These are phyloP conservation scores for Phytophthora boehmeriae DNA, from an alignment of 352 stramenopile genomes.

Conservation along the genomic window DNA sequence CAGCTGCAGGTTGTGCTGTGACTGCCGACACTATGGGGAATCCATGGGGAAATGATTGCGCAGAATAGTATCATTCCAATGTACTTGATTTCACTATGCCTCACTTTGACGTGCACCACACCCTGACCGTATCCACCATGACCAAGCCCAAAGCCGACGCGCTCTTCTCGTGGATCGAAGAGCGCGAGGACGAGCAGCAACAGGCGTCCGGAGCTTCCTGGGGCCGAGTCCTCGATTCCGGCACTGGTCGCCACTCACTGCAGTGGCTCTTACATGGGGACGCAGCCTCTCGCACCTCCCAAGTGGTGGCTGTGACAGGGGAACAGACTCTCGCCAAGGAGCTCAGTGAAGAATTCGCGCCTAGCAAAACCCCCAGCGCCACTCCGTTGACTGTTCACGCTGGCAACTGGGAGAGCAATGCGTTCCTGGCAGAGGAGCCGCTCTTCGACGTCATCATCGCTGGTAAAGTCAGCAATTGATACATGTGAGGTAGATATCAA, in stretches of 20 bases:
- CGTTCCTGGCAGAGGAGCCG: conserved; percentile 63
- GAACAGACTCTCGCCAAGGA: conserved; percentile 59
- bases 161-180: conserved; percentile 80
- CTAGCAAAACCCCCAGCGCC: conserved; percentile 30
- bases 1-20: too few relatives aligned
- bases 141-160: conserved; percentile 57
- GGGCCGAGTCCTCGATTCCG: conserved; percentile 87
- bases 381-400: conserved; percentile 51
- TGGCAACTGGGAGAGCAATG: conserved; percentile 76
- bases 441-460: conserved; percentile 84
- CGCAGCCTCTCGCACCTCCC: conserved; percentile 28
- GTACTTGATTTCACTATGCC: not conserved
- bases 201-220: conserved; percentile 31
- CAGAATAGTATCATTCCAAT: not conserved
- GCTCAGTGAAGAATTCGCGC: conserved; percentile 43
- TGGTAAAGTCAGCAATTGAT: conserved; percentile 27
- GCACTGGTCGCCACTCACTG: conserved; percentile 90
- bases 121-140: conserved; percentile 9
- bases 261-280: conserved; percentile 74
- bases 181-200: conserved; percentile 44
- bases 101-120: not conserved
- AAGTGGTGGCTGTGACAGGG: conserved; percentile 77
- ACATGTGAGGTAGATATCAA: not conserved
- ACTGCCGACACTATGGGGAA: too few relatives aligned
- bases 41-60: too few relatives aligned